phyloP scores from a whole-genome alignment of 179 eudicot genomes.

The Dionaea muscipula region DNA sequence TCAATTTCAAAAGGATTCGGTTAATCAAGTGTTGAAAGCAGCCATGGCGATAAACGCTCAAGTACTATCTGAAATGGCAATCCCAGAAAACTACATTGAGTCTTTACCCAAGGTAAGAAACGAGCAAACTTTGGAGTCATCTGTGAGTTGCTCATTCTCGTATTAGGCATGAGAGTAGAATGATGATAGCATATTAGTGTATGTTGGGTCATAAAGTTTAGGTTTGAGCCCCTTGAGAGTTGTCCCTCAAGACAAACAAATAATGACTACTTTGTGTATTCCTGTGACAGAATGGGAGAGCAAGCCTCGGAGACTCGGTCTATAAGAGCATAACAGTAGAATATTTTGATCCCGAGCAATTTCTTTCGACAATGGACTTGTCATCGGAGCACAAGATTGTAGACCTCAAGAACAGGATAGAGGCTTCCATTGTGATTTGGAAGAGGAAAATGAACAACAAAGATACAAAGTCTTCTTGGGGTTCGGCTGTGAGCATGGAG shows the following conservation, averaged over 20 bases:
- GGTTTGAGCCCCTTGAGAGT: too few species aligned
- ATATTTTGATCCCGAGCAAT: slow-evolving; percentile 57
- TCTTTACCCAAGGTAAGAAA: slow-evolving; percentile 58
- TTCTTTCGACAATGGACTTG: slow-evolving; percentile 48
- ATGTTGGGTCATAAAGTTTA: too few species aligned
- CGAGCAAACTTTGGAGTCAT: not conserved
- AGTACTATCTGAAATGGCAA: slow-evolving; percentile 60
- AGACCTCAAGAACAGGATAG: slow-evolving; percentile 70
- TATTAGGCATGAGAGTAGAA: too few species aligned
- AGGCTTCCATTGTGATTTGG: slow-evolving; percentile 86
- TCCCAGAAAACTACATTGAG: slow-evolving; percentile 67
- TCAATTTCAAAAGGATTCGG: slow-evolving; percentile 59
- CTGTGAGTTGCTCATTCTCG: too few species aligned
- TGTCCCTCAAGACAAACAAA: too few species aligned
- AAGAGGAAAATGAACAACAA: slow-evolving; percentile 63
- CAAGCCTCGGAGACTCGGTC: slow-evolving; percentile 68
- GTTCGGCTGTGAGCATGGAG: slow-evolving; percentile 65
- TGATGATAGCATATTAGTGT: too few species aligned
- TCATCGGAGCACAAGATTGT: slow-evolving; percentile 76
- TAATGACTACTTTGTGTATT: not conserved
- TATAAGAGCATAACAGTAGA: slow-evolving; percentile 71
- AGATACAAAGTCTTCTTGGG: slow-evolving; percentile 70
- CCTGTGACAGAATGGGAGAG: slow-evolving; percentile 55
- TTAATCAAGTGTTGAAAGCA: slow-evolving; percentile 66
- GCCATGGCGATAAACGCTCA: slow-evolving; percentile 87